Percentiles rank a stretch among this genome's conserved stretches.
These are phyloP conservation scores for Colletotrichum ledebouriae DNA, from an alignment of 2,329 filamentous ascomycete genomes.

Conservation along the genomic window DNA sequence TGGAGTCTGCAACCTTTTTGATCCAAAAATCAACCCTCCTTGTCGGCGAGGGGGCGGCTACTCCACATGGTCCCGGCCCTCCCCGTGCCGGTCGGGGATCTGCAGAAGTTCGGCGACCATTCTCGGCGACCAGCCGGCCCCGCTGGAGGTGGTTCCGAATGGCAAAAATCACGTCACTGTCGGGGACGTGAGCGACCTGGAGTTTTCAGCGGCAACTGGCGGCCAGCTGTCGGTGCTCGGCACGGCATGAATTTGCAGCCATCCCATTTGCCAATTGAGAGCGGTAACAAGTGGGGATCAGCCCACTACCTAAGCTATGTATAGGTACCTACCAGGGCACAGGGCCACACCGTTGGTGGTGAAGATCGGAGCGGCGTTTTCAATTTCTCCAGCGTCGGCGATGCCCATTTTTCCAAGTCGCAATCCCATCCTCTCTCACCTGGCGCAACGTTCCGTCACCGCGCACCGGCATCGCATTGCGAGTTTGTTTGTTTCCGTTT, in stretches of 20 bases:
- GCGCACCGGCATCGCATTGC: not conserved
- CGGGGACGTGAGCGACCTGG: not conserved
- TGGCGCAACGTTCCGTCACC: not conserved
- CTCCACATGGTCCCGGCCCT: not conserved
- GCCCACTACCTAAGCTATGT: no score
- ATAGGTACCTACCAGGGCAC: no score
- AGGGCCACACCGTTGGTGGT: not conserved
- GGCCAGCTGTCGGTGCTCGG: constrained; percentile 8
- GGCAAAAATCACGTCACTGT: constrained; percentile 6
- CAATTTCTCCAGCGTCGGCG: constrained; percentile 14
- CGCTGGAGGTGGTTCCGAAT: constrained; percentile 2
- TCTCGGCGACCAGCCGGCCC: constrained; percentile 6
- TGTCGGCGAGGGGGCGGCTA: not conserved
- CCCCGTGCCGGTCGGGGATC: constrained; percentile 19
- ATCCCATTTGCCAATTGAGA: constrained; percentile 10
- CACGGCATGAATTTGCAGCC: not conserved
- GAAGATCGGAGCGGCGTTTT: constrained; percentile 7
- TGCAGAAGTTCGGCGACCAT: constrained; percentile 18
- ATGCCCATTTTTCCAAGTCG: not conserved
- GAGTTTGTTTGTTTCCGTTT: not conserved
- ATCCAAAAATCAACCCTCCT: not conserved
- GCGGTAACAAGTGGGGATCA: not conserved
- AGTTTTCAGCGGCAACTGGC: constrained; percentile 4
- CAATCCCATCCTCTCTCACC: not conserved
- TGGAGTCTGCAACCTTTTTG: not conserved